Conservation (phyloP, 495 filamentous ascomycete species). For the Apiosordaria backusii region DNA sequence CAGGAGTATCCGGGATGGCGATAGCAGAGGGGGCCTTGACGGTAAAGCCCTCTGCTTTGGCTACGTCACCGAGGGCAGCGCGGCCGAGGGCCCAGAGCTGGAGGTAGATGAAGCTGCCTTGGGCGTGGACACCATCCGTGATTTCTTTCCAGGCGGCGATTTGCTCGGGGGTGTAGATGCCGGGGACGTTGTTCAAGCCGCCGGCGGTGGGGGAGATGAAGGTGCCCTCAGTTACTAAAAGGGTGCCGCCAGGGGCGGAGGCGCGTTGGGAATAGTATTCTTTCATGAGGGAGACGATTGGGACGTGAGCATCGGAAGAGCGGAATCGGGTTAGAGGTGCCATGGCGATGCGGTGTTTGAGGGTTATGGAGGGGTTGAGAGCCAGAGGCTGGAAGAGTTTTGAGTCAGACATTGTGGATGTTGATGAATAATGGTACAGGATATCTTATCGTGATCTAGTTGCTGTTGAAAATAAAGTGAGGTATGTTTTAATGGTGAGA, state of each 20-base stretch:
- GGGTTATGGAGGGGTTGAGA: slow-evolving; percentile 29
- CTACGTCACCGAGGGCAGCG: slow-evolving; percentile 40
- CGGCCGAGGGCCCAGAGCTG: slow-evolving; percentile 71
- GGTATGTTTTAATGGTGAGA: neutral
- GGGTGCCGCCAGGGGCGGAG: slow-evolving; percentile 51
- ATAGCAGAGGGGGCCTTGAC: slow-evolving; percentile 50
- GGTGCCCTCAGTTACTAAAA: slow-evolving; percentile 64
- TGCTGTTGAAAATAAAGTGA: neutral
- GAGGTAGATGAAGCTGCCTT: slow-evolving; percentile 58
- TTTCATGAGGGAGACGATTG: slow-evolving; percentile 40
- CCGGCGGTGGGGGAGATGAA: slow-evolving; percentile 54
- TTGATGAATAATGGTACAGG: neutral
- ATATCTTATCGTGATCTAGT: neutral
- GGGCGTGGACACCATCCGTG: slow-evolving; percentile 63
- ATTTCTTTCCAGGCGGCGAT: slow-evolving; percentile 59
- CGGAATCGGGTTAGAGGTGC: slow-evolving; percentile 50
- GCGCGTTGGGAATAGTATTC: slow-evolving; percentile 64
- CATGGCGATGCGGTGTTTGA: slow-evolving; percentile 44
- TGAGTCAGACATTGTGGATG: neutral
- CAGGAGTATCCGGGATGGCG: slow-evolving; percentile 30
- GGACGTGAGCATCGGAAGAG: slow-evolving; percentile 41
- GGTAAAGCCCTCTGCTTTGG: slow-evolving; percentile 39
- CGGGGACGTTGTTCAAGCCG: slow-evolving; percentile 56
- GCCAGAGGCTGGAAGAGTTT: slow-evolving; percentile 44
- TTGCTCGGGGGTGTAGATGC: slow-evolving; percentile 61